Percentiles rank a stretch among this genome's conserved stretches.
Conservation (phyloP, 257 asterid genomes). For the Capsicum baccatum region DNA sequence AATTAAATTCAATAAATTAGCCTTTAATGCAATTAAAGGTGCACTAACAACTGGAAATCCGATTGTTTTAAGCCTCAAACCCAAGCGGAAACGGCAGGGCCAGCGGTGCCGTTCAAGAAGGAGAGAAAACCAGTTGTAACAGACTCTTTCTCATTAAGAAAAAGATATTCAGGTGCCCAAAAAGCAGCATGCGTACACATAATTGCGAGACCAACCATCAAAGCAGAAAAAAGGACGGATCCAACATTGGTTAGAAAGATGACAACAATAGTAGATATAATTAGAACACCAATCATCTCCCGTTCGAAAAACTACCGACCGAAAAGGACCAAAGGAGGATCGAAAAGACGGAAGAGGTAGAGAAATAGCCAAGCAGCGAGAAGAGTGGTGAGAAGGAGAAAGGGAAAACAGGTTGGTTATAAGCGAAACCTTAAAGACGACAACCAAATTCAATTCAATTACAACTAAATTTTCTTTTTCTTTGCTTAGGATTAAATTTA, state of each 20-base stretch:
- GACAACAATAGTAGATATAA: slow-evolving; percentile 55
- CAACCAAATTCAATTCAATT: no score
- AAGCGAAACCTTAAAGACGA: slow-evolving; percentile 61
- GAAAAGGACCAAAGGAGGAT: slow-evolving; percentile 68
- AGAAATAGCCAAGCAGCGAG: slow-evolving; percentile 88
- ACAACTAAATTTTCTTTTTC: no score
- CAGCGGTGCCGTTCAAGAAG: slow-evolving; percentile 49
- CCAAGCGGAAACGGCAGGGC: slow-evolving; percentile 49
- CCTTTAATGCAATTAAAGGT: no score
- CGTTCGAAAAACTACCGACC: slow-evolving; percentile 83
- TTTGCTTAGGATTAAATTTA: no score
- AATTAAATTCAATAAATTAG: no score
- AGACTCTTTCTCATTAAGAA: slow-evolving; percentile 80
- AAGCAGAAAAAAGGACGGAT: slow-evolving; percentile 80
- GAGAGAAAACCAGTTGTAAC: slow-evolving; percentile 79
- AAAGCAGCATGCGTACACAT: slow-evolving; percentile 81
- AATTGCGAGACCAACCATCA: slow-evolving; percentile 70
- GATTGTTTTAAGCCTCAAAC: slow-evolving; percentile 43
- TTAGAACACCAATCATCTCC: slow-evolving; percentile 62
- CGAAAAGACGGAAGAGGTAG: slow-evolving; percentile 85
- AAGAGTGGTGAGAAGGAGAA: slow-evolving; percentile 66
- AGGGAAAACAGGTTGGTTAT: slow-evolving; percentile 72
- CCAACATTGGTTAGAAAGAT: slow-evolving; percentile 91
- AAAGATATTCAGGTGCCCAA: slow-evolving; percentile 85
- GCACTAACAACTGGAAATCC: no score